Evolutionary conservation across 2,329 filamentous ascomycete genomes (phyloP).

Genomic region (Hymenoscyphus repandus): DNA sequence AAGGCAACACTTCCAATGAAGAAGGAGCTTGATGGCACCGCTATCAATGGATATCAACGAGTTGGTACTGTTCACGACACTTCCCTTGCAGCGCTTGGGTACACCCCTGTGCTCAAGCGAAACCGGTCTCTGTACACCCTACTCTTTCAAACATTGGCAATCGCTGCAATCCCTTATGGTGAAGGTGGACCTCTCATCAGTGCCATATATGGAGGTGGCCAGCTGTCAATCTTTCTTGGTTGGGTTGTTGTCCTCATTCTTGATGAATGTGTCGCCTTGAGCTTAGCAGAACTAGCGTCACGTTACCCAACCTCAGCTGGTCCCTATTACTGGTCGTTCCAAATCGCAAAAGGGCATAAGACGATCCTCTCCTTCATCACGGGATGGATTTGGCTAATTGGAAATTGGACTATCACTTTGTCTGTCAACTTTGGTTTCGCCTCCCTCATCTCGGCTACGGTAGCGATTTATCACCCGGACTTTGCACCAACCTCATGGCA

Average conservation of each 20-base stretch:
- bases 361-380: slow-evolving; percentile 64
- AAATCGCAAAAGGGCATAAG: slow-evolving; percentile 59
- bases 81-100: slow-evolving; percentile 40
- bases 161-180: slow-evolving; percentile 55
- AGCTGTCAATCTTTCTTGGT: slow-evolving; percentile 50
- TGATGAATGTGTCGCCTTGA: slow-evolving; percentile 62
- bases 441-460: slow-evolving; percentile 45
- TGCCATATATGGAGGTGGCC: slow-evolving; percentile 37
- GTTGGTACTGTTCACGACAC: slow-evolving; percentile 18
- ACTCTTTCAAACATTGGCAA: slow-evolving; percentile 56
- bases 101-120: slow-evolving; percentile 50
- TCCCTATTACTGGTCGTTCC: slow-evolving; percentile 75
- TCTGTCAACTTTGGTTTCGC: slow-evolving; percentile 73
- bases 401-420: slow-evolving; percentile 78
- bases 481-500: slow-evolving; percentile 55
- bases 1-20: neutral
- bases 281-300: slow-evolving; percentile 68
- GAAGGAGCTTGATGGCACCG: slow-evolving; percentile 1
- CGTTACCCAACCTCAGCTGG: slow-evolving; percentile 73
- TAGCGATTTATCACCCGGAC: slow-evolving; percentile 49
- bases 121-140: slow-evolving; percentile 57
- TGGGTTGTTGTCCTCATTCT: slow-evolving; percentile 50
- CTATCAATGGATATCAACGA: neutral
- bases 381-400: slow-evolving; percentile 72
- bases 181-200: slow-evolving; percentile 29